Evolutionary conservation across 352 stramenopile species (phyloP), one percentile per base, ranked within the genome.

Genomic region (Phytopythium chamaehyphon): DNA sequence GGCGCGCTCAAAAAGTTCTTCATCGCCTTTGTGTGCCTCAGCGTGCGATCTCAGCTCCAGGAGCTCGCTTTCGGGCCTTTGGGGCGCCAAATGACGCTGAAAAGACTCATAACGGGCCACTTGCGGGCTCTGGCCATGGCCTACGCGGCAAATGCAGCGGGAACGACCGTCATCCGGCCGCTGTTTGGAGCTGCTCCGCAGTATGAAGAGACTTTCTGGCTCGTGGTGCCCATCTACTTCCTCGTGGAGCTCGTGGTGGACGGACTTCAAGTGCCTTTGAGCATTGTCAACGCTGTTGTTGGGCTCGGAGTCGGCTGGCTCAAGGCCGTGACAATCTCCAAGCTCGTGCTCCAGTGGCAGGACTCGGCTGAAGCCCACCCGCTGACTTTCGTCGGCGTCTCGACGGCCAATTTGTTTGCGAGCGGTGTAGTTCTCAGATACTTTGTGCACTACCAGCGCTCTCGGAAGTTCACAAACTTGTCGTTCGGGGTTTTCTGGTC

Each of bases 221-320:
- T 86, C 18, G 76, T 88, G 19, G 58, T 88, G 19, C 76, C 79
- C 0, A 67, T 84, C 31, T 89, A 86, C 62, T 57, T 71, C 16
- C 31, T 66, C 2, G 68, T 87, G 12, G 71, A 75, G 55, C 35
- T 72, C 24, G 55, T 65, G 15, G 50, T 85, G 11, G 71, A 67
- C 7, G 45, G 66, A 14, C 42, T 90, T 10, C 47, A 40, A 18
- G 51, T 90, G 9, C 79, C 79, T 6, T 49, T 68, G 23, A 40
- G 62, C 15, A 21, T 85, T 16, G 57, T 90, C 18, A 72, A 82
- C 52, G 64, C 69, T n/a, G 40, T 76, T 16, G 54, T 83, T 22
- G 73, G 74, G 18, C 57, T 88, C n/a, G 56, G 64, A 50, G 76
- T 90, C 43, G 80, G 76, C 53, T 90, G 79, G 79, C 57, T 88